Base-by-base conservation (phyloP, 2,329 filamentous ascomycete species). In the Claviceps arundinis region DNA sequence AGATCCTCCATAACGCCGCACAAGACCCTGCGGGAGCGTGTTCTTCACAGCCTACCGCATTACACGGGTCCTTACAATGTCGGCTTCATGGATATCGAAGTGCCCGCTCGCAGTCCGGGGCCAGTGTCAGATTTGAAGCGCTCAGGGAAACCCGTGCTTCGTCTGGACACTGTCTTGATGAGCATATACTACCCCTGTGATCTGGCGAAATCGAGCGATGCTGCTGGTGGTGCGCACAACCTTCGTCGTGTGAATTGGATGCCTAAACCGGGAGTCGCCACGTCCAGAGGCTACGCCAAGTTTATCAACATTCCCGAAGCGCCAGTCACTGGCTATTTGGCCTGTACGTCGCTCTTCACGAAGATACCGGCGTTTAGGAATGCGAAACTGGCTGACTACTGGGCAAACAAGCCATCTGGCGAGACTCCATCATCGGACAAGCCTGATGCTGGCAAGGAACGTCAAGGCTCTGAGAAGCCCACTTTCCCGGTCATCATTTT, bases 21-120 rank as follows among this genome's bases (percentile, higher is more conserved):
- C 16, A 64, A 62, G 44, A 61, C 64, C 7, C 50, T 68, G 43
- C 63, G 66, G 46, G 71, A 73, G 51, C 59, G 59, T n/a, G 58
- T 72, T 47, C 62, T 72, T 40, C 68, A 72, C 59, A 59, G 65
- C 3, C 77, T 87, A 49, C 82, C 83, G 3, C 61, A 72, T 14
- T 84, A 84, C 60, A 74, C 76, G 1, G 83, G 84, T 0, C 80
- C 80, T 0, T 84, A 85, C 63, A 75, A 75, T 56, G 83, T 88
- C 42, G 83, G 84, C 26, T 84, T 80, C 13, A 73, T 85, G 62
- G 82, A 86, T 58, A 70, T 83, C 52, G 82, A 86, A 63, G 73
- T 85, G 30, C 80, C 82, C 5, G 74, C 73, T 16, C 62, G 67
- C 13, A 53, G 66, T 1, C 69, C 70, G 13, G 64, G 67, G 22